A percentile compares a stretch with the other conserved stretches of the same genome.
Conservation (phyloP, 2,329 filamentous ascomycete genomes). For the Botrytis medusae region DNA sequence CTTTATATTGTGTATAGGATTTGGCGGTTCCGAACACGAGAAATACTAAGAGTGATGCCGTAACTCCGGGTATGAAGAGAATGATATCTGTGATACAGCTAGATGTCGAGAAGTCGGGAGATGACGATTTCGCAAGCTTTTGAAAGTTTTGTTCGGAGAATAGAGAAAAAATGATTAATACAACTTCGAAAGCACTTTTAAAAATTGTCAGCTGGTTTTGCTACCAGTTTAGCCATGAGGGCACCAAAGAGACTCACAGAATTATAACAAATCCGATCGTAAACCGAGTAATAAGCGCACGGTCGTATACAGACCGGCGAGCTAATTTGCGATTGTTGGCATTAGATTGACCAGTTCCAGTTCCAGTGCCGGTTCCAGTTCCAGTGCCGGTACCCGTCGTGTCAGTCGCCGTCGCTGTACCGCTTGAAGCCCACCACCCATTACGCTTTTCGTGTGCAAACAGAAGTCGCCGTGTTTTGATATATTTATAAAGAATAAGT, state of each 20-base stretch:
- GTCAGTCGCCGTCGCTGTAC: constrained; percentile 22
- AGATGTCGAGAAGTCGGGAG: constrained; percentile 41
- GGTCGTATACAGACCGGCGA: constrained; percentile 45
- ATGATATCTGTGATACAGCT: constrained; percentile 39
- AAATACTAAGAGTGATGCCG: constrained; percentile 42
- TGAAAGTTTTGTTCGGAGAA: constrained; percentile 38
- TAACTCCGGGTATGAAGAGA: constrained; percentile 44
- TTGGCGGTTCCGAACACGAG: constrained; percentile 46
- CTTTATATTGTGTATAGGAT: constrained; percentile 38
- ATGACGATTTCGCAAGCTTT: constrained; percentile 29
- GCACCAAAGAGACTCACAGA: constrained; percentile 26
- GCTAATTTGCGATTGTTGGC: constrained; percentile 13
- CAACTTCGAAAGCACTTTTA: constrained; percentile 42
- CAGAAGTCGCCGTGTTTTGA: constrained; percentile 42
- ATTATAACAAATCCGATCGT: constrained; percentile 47
- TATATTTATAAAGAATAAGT: constrained; percentile 45
- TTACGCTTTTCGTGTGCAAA: constrained; percentile 37
- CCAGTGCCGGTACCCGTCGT: constrained; percentile 22
- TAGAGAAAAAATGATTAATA: constrained; percentile 44
- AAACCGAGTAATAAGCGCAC: constrained; percentile 48
- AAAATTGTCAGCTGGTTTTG: constrained; percentile 16
- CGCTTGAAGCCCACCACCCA: constrained; percentile 33
- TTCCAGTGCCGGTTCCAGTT: constrained; percentile 16
- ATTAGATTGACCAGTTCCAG: neutral
- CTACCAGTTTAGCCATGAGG: neutral